A percentile compares a stretch with the other conserved stretches of the same genome.
phyloP scores from a whole-genome alignment of 352 stramenopile species.

The Phytophthora sp. region DNA sequence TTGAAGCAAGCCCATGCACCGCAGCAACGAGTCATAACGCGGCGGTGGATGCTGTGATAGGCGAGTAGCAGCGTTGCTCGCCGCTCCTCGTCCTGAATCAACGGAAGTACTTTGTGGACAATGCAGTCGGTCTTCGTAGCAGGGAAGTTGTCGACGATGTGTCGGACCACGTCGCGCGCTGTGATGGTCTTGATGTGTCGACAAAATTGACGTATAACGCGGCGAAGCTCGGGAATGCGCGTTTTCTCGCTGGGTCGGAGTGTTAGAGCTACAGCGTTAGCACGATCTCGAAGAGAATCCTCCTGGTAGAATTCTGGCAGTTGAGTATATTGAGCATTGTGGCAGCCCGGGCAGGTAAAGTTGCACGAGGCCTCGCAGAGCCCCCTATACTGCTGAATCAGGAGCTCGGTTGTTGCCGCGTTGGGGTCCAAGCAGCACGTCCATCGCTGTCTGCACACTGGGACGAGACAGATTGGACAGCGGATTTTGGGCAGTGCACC shows the following conservation, averaged over 20 bases:
- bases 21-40: constrained; percentile 46
- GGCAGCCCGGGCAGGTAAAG: constrained; percentile 37
- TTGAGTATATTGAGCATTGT: constrained; percentile 39
- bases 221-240: constrained; percentile 22
- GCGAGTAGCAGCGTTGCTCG: constrained; percentile 49
- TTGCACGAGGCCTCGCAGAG: constrained; percentile 33
- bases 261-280: constrained; percentile 11
- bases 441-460: constrained; percentile 40
- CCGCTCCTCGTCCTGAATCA: constrained; percentile 49
- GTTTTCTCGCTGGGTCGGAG: constrained; percentile 15
- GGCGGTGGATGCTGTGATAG: constrained; percentile 38
- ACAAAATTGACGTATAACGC: constrained; percentile 26
- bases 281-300: neutral
- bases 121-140: constrained; percentile 17
- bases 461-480: constrained; percentile 48
- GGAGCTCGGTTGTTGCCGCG: neutral
- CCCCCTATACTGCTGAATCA: constrained; percentile 17
- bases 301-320: constrained; percentile 27
- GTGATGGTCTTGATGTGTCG: constrained; percentile 16
- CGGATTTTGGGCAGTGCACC: constrained; percentile 48
- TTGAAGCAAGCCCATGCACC: constrained; percentile 48
- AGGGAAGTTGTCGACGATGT: constrained; percentile 21
- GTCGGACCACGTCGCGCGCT: constrained; percentile 24
- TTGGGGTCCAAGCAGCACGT: constrained; percentile 7
- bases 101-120: constrained; percentile 30